Conservation (phyloP, 257 asterid genomes). For the Nicotiana sylvestris region DNA sequence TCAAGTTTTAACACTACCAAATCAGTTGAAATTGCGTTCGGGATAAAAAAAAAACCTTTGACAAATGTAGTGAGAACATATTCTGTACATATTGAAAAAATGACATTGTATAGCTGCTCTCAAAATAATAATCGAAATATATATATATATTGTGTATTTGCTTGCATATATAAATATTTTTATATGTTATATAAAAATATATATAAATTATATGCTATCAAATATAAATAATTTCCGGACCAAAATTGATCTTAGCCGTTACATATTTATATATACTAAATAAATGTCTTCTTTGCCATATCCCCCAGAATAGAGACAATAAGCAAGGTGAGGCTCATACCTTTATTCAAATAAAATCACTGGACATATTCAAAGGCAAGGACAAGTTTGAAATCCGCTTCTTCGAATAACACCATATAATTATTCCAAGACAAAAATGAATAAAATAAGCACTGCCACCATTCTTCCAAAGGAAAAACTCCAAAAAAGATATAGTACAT, state of each 20-base stretch:
- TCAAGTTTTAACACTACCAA: not conserved
- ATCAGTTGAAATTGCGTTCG: not conserved
- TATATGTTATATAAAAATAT: too few relatives aligned
- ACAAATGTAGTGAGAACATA: too few relatives aligned
- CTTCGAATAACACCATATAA: slow-evolving; percentile 12
- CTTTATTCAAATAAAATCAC: not conserved
- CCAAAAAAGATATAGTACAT: slow-evolving; percentile 30
- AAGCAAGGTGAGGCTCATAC: slow-evolving; percentile 7
- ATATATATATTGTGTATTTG: too few relatives aligned
- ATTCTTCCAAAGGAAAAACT: slow-evolving; percentile 34
- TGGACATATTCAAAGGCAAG: slow-evolving; percentile 1
- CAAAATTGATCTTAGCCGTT: too few relatives aligned
- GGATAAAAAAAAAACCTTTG: not conserved
- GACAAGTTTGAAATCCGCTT: slow-evolving; percentile 17
- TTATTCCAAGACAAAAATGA: not conserved
- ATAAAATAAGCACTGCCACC: slow-evolving; percentile 8
- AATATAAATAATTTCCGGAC: too few relatives aligned
- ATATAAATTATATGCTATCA: too few relatives aligned
- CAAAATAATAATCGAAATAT: too few relatives aligned
- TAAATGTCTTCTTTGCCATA: not conserved
- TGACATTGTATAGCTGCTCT: too few relatives aligned
- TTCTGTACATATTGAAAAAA: too few relatives aligned
- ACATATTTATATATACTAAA: not conserved
- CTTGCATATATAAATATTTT: too few relatives aligned
- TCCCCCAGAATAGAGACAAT: not conserved